A percentile compares a stretch with the other conserved stretches of the same genome.
Conservation (phyloP, 306 rosid genomes). For the Dalbergia oliveri region DNA sequence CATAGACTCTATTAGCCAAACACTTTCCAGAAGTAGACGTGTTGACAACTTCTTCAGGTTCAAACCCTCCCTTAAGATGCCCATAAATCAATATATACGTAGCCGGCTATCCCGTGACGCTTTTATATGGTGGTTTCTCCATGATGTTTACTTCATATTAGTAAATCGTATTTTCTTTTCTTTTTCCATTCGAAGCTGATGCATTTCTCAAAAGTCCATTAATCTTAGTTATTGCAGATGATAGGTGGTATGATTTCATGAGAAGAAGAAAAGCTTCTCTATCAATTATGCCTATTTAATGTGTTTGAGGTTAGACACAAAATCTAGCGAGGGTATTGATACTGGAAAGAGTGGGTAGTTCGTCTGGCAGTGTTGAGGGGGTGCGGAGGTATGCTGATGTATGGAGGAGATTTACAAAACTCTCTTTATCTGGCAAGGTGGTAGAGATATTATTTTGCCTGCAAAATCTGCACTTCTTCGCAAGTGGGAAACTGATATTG, state of each 20-base stretch:
- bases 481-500: neutral
- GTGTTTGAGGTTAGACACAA: neutral
- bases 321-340: neutral
- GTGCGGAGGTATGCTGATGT: neutral
- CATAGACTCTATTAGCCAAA: neutral
- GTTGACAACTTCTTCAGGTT: neutral
- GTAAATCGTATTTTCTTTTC: no score
- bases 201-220: neutral
- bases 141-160: neutral
- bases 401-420: slow-evolving; percentile 4
- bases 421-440: no score
- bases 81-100: no score
- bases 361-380: neutral
- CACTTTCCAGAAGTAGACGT: neutral
- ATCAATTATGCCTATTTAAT: neutral
- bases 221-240: neutral
- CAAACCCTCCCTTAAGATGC: neutral
- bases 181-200: no score
- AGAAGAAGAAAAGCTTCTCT: neutral
- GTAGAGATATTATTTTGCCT: neutral
- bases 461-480: neutral
- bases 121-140: neutral
- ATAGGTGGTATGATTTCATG: neutral
- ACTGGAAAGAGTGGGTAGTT: neutral
- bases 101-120: no score